A percentile compares a stretch with the other conserved stretches of the same genome.
Conservation (phyloP, 2,329 filamentous ascomycete genomes). For the Pyrenophora graminea region DNA sequence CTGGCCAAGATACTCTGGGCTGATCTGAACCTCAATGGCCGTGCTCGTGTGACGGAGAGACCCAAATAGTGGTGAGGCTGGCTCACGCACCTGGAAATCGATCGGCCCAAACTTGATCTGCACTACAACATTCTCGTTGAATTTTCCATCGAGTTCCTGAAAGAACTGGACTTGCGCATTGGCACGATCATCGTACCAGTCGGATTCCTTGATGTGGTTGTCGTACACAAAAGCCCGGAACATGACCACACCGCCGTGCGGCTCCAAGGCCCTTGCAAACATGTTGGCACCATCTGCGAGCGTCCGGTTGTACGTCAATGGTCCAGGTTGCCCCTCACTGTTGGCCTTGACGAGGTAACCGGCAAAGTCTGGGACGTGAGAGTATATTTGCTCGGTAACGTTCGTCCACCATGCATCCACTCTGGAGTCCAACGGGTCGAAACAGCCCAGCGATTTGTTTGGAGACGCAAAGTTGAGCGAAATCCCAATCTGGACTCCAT, state of each 20-base stretch:
- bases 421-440: constrained; percentile 64
- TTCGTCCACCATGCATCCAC: constrained; percentile 68
- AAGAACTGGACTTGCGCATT: constrained; percentile 73
- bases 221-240: constrained; percentile 76
- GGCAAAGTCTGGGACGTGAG: constrained; percentile 66
- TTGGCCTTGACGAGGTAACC: constrained; percentile 74
- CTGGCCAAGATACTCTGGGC: constrained; percentile 73
- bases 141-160: constrained; percentile 64
- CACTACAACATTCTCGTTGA: constrained; percentile 71
- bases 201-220: constrained; percentile 57
- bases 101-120: constrained; percentile 77
- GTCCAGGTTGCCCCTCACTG: constrained; percentile 73
- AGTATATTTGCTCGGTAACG: constrained; percentile 64
- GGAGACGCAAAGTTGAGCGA: constrained; percentile 72
- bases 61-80: constrained; percentile 66
- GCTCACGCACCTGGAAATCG: constrained; percentile 74
- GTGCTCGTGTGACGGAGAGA: constrained; percentile 53
- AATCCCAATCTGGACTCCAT: constrained; percentile 67
- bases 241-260: constrained; percentile 84
- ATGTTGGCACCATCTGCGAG: constrained; percentile 70
- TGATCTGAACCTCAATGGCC: constrained; percentile 68
- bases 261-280: constrained; percentile 82
- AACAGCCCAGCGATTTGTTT: constrained; percentile 58
- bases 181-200: constrained; percentile 70
- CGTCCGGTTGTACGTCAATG: constrained; percentile 70